Evolutionary conservation across 2,329 filamentous ascomycete species (phyloP).

Genomic region (Zasmidium angulare): DNA sequence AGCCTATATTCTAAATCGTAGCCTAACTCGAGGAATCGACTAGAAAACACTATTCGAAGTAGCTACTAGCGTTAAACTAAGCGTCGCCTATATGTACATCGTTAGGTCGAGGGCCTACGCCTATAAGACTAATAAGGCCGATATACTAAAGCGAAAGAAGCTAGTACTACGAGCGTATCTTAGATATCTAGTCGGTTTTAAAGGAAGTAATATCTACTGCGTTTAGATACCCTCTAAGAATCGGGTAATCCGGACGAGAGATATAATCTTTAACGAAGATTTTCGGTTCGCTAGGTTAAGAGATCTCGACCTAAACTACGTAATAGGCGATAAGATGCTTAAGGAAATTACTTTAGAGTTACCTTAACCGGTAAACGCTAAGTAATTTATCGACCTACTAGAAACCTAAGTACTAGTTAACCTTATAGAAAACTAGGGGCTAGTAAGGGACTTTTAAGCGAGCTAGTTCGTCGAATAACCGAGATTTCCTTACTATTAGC

Average conservation of each 20-base stretch:
- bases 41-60: not conserved
- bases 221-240: not conserved
- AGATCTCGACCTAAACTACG: not conserved
- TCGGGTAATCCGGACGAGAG: not conserved
- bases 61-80: not conserved
- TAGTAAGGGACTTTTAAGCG: not conserved
- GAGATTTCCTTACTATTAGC: not conserved
- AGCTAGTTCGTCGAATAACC: not conserved
- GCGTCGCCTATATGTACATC: not conserved
- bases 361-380: not conserved
- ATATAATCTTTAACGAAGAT: not conserved
- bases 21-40: not conserved
- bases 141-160: not conserved
- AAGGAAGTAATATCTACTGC: not conserved
- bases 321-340: not conserved
- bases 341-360: not conserved
- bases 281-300: not conserved
- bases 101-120: not conserved
- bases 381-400: not conserved
- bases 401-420: not conserved
- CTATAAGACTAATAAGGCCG: not conserved
- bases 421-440: not conserved
- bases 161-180: not conserved
- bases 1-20: not conserved
- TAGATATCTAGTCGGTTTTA: not conserved